These are phyloP conservation scores for Citrus reticulata DNA, from an alignment of 345 rosid species.

Conservation along the genomic window DNA sequence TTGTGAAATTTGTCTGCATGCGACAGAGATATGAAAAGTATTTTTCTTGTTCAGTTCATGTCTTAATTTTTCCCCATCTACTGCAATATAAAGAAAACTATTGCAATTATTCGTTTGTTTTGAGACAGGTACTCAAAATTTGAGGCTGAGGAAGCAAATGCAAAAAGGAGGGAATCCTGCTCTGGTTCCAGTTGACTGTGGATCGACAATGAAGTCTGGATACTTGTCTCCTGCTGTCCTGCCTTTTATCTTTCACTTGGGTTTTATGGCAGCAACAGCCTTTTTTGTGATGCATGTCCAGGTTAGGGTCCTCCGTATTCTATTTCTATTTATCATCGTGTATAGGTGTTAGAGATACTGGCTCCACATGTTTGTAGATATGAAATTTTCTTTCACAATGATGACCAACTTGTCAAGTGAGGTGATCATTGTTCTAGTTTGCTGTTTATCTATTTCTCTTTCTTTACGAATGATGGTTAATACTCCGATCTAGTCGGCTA, in stretches of 20 bases:
- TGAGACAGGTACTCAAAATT: slow-evolving; percentile 36
- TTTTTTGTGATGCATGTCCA: slow-evolving; percentile 91
- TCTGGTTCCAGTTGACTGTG: slow-evolving; percentile 13
- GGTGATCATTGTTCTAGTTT: not conserved
- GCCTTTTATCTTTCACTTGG: slow-evolving; percentile 68
- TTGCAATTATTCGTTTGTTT: slow-evolving; percentile 1
- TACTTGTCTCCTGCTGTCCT: slow-evolving; percentile 46
- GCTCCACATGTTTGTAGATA: not conserved
- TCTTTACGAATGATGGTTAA: not conserved
- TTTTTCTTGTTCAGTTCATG: not conserved
- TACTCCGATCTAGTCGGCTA: not conserved
- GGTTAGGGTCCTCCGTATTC: slow-evolving; percentile 37
- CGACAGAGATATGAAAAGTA: not conserved
- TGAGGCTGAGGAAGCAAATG: slow-evolving; percentile 52
- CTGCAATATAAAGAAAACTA: not conserved
- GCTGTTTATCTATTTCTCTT: not conserved
- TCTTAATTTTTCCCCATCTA: not conserved
- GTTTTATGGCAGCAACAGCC: slow-evolving; percentile 71
- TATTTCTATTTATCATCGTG: not conserved
- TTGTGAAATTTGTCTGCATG: not conserved
- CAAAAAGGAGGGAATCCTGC: slow-evolving; percentile 22
- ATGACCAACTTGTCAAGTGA: not conserved
- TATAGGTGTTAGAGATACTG: not conserved
- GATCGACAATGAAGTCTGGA: slow-evolving; percentile 31
- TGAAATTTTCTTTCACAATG: not conserved